phyloP scores from a whole-genome alignment of 176 grass and related monocot genomes.

The Zea mays region DNA sequence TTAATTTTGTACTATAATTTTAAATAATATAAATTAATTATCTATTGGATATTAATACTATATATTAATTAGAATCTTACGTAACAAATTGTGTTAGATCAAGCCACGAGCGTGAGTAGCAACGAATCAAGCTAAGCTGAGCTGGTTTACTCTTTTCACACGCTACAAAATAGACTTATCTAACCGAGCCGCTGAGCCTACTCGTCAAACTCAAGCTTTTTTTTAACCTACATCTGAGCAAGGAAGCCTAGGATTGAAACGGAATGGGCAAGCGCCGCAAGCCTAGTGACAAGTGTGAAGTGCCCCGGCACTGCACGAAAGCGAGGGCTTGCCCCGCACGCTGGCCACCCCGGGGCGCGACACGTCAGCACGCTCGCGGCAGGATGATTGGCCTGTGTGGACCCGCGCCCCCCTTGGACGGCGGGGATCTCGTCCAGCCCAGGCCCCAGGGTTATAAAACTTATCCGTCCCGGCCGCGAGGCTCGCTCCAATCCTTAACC shows the following conservation, averaged over 20 bases:
- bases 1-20: too few relatives aligned
- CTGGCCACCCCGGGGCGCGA: not conserved
- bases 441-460: not conserved
- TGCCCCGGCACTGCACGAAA: conserved; percentile 27
- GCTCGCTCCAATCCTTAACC: not conserved
- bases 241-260: not conserved
- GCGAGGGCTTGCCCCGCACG: conserved; percentile 35
- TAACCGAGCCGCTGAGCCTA: too few relatives aligned
- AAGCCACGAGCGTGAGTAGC: too few relatives aligned
- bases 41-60: too few relatives aligned
- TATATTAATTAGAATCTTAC: too few relatives aligned
- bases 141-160: too few relatives aligned
- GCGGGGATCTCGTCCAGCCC: not conserved
- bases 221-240: too few relatives aligned
- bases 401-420: not conserved
- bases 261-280: not conserved
- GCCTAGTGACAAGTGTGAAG: conserved; percentile 13
- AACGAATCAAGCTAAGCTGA: too few relatives aligned
- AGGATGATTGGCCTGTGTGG: not conserved
- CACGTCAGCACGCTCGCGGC: conserved; percentile 19
- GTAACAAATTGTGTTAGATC: too few relatives aligned
- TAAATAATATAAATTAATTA: too few relatives aligned
- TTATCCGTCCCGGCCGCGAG: conserved; percentile 8
- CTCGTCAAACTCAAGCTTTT: too few relatives aligned
- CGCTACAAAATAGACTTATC: too few relatives aligned